Conservation (phyloP, 2,329 filamentous ascomycete genomes). For the Alternaria longipes region DNA sequence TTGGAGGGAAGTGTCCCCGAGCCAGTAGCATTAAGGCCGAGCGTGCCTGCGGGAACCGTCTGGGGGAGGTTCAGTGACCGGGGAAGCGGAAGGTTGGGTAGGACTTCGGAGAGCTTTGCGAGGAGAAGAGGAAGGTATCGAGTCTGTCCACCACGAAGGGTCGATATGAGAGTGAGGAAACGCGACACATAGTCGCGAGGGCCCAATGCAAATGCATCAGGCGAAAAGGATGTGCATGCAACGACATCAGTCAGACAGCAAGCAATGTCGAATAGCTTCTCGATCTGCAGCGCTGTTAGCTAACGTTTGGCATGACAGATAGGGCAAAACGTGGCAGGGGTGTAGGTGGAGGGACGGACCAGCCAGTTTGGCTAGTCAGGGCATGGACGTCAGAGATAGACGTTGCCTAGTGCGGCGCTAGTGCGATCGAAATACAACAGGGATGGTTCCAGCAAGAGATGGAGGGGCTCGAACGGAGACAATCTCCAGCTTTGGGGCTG, state of each 20-base stretch:
- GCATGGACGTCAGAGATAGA: conserved; percentile 41
- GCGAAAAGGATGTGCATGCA: conserved; percentile 66
- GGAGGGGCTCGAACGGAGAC: conserved; percentile 29
- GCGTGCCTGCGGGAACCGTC: conserved; percentile 37
- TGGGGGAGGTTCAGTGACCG: conserved; percentile 46
- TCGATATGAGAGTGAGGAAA: conserved; percentile 72
- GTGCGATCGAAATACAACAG: conserved; percentile 33
- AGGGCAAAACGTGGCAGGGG: conserved; percentile 26
- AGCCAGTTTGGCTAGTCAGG: conserved; percentile 28
- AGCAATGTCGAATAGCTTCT: conserved; percentile 81
- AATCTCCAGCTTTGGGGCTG: conserved; percentile 19
- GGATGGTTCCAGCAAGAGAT: conserved; percentile 29
- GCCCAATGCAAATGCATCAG: conserved; percentile 61
- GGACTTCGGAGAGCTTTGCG: conserved; percentile 76
- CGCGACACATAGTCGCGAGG: conserved; percentile 77
- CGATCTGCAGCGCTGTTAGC: conserved; percentile 64
- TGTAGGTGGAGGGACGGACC: conserved; percentile 26
- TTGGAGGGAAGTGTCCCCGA: conserved; percentile 43
- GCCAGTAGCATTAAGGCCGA: conserved; percentile 36
- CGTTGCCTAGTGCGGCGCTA: conserved; percentile 36
- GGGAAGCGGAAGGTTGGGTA: conserved; percentile 61
- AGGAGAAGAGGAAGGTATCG: conserved; percentile 81
- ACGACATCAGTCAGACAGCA: conserved; percentile 78
- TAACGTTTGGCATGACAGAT: conserved; percentile 24
- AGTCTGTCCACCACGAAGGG: conserved; percentile 77